Evolutionary conservation across 1,284 basidiomycete species (phyloP).

Genomic region (Stereum hirsutum): DNA sequence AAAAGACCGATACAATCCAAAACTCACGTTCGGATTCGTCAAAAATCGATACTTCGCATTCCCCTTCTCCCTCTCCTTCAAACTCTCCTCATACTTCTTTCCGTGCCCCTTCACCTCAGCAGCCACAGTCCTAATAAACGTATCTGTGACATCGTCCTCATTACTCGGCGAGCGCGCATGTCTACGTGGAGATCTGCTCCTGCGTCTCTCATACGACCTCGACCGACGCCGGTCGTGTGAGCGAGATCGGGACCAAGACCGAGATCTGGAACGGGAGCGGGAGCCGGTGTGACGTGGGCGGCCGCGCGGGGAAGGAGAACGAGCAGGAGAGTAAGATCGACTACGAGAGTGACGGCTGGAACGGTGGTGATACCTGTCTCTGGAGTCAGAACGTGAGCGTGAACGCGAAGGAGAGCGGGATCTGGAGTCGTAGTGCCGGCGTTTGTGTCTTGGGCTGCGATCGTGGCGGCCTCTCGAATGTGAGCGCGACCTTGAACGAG

Average conservation of each 20-base stretch:
- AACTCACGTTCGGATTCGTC: conserved; percentile 57
- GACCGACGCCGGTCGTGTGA: conserved; percentile 22
- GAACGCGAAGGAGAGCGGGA: conserved; percentile 29
- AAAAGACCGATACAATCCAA: conserved; percentile 6
- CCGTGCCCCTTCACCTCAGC: conserved; percentile 80
- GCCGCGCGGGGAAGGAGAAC: conserved; percentile 4
- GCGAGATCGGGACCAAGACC: conserved; percentile 21
- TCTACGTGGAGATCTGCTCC: conserved; percentile 36
- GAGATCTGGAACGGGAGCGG: too few species aligned
- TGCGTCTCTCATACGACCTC: conserved; percentile 27
- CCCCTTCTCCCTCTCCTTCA: conserved; percentile 68
- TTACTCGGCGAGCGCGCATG: conserved; percentile 37
- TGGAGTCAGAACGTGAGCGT: not conserved
- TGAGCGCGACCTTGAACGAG: conserved; percentile 40
- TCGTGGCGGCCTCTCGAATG: conserved; percentile 18
- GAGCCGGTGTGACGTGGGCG: too few species aligned
- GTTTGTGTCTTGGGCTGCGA: conserved; percentile 6
- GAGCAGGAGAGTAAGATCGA: conserved; percentile 11
- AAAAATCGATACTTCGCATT: conserved; percentile 84
- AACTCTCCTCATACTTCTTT: conserved; percentile 61
- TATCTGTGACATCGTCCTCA: conserved; percentile 68
- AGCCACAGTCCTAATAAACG: conserved; percentile 80
- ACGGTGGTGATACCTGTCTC: conserved; percentile 20
- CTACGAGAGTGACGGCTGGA: conserved; percentile 12
- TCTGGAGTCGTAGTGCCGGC: too few species aligned